A percentile compares a stretch with the other conserved stretches of the same genome.
Conservation (phyloP, 176 grass and related monocot species). For the Saccharum officinarum region DNA sequence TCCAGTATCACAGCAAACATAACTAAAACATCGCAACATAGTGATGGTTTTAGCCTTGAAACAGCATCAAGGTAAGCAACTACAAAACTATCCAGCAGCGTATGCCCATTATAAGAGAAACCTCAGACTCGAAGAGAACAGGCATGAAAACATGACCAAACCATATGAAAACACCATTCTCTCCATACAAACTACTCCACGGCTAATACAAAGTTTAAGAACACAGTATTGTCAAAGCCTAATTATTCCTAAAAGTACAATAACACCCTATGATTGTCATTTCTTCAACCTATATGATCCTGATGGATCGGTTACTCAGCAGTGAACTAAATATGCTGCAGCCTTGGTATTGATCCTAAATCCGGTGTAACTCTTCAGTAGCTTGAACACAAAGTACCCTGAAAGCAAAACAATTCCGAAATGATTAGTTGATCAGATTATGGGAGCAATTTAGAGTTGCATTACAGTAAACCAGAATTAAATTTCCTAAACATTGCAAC, state of each 20-base stretch:
- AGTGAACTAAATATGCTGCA: neutral
- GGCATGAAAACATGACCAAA: no score
- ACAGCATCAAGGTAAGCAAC: no score
- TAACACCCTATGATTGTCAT: neutral
- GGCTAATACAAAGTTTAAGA: neutral
- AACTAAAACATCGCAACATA: no score
- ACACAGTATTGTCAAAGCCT: neutral
- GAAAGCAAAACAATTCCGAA: conserved; percentile 24
- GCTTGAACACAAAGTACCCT: conserved; percentile 2
- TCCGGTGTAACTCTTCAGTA: neutral
- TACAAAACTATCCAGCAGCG: no score
- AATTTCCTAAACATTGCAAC: conserved; percentile 29
- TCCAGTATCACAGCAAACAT: no score
- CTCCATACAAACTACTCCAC: no score
- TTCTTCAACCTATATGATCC: conserved; percentile 17
- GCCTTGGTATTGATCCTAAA: neutral
- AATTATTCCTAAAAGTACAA: neutral
- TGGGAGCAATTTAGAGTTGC: neutral
- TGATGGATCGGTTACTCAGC: neutral
- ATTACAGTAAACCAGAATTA: conserved; percentile 15
- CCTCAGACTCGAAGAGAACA: no score
- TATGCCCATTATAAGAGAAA: no score
- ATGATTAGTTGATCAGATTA: conserved; percentile 11
- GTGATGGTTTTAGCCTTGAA: no score
- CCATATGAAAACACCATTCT: no score